Evolutionary conservation across 2,329 filamentous ascomycete species (phyloP), one percentile per base, ranked within the genome.

Genomic region (Trichoderma semiorbis): DNA sequence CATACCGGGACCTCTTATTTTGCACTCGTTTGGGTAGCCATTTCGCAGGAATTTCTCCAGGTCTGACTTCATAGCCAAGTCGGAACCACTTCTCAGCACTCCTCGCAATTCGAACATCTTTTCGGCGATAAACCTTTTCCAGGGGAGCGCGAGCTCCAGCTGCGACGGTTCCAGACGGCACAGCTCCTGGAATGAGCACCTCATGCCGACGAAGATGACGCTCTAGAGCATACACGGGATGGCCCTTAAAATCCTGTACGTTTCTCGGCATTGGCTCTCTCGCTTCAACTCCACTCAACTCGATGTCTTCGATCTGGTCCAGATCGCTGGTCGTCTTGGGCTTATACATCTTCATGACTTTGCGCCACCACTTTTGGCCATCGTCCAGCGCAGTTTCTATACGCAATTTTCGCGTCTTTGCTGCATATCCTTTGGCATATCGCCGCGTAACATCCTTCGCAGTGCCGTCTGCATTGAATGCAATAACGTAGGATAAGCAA

Each of bases 51-150:
- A 96, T 91, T 79, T 97, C 93, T 16, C 92, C 90, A 0, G 89
- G 82, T 75, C 90, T 93, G 8, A 99, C 89, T 74, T 94, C 91
- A 30, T 94, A 87, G 0, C 96, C 96, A 72, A 95, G 82, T 2
- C 95, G 90, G 80, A 96, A 98, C 97, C 96, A 99, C 74, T 92
- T 94, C 75, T 97, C 94, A 3, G 90, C 90, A 73, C 90, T 97
- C 73, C 91, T 89, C 1, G 94, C 94, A 6, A 90, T 78, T 67
- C 93, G 90, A 0, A 99, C 93, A 78, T 98, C 93, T 62, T 86
- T 87, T 4, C 96, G 88, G 28, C 95, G 90, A 79, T 93, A 99
- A 0, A 99, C 91, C 66, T 89, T 88, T 79, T 97, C 95, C 73
- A 95, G 83, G 0, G 84, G 77, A 74, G 88, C 81, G 78, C 88